Percentiles rank a stretch among this genome's conserved stretches.
Conservation (phyloP, 179 eudicot species). For the Sideroxylon spinosum region DNA sequence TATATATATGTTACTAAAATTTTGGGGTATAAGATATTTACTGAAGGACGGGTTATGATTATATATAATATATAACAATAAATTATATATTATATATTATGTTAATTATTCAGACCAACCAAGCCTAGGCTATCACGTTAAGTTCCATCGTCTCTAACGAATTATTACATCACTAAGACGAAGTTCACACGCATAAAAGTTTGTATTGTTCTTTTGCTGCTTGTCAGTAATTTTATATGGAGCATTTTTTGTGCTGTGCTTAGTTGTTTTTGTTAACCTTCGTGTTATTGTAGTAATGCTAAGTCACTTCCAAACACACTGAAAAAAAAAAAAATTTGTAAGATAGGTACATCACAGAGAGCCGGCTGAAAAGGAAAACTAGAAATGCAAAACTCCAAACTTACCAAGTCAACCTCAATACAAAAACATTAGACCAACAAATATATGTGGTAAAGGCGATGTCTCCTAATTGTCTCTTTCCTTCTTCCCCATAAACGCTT, state of each 20-base stretch:
- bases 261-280: neutral
- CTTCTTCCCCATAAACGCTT: neutral
- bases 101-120: no score
- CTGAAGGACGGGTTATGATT: no score
- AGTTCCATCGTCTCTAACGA: no score
- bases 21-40: no score
- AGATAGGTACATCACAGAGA: neutral
- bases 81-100: no score
- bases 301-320: neutral
- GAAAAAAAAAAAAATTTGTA: neutral
- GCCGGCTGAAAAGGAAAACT: neutral
- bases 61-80: no score
- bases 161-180: neutral
- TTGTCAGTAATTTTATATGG: neutral
- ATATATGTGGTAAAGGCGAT: neutral
- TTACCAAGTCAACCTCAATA: neutral
- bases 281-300: neutral
- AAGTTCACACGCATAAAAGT: neutral
- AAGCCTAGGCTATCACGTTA: no score
- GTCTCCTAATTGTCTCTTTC: neutral
- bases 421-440: neutral
- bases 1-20: no score
- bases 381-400: neutral
- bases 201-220: neutral
- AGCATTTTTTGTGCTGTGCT: neutral